These are phyloP conservation scores for Aspergillus quadrilineatus DNA, from an alignment of 2,329 filamentous ascomycete genomes.

Conservation along the genomic window DNA sequence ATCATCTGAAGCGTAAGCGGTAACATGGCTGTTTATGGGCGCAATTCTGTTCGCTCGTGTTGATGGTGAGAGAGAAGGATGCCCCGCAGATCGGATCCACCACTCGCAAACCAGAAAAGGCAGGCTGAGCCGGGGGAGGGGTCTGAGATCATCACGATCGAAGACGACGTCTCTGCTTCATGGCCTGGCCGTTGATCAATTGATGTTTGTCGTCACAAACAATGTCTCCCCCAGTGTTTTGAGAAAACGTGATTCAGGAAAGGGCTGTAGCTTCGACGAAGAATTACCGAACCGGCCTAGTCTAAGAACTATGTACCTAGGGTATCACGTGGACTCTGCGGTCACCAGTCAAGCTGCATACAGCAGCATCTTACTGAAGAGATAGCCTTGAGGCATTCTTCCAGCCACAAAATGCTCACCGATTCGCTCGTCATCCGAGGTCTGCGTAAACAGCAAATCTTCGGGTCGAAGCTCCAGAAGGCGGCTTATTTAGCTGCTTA, in stretches of 20 bases:
- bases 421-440: background rate
- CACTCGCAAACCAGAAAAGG: background rate
- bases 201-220: background rate
- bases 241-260: background rate
- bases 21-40: background rate
- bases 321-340: background rate
- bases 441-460: background rate
- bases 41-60: constrained; percentile 3
- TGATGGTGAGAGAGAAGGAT: background rate
- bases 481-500: background rate
- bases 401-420: constrained; percentile 6
- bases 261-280: background rate
- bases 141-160: background rate
- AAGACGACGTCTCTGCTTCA: background rate
- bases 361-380: background rate
- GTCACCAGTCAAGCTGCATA: background rate
- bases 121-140: constrained; percentile 6
- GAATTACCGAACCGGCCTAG: background rate
- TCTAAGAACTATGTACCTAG: background rate
- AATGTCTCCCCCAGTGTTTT: background rate
- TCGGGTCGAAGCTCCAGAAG: background rate
- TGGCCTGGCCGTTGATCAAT: background rate
- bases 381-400: background rate
- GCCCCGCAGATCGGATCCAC: constrained; percentile 13
- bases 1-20: background rate